Conservation (phyloP, 495 filamentous ascomycete species). For the Achaetomiella virescens region DNA sequence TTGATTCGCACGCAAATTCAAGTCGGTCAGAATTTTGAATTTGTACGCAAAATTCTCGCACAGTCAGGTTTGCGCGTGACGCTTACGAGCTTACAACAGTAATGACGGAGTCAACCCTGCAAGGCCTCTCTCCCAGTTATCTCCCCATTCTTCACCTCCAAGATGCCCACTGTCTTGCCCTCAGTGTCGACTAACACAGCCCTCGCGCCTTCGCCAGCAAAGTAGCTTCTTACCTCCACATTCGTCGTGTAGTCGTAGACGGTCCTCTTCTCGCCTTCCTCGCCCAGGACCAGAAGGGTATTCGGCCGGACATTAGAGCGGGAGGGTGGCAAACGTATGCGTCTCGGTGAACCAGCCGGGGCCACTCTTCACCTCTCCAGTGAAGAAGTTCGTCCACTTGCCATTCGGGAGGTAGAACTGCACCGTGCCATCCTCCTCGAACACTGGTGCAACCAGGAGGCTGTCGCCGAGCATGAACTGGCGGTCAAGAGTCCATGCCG, state of each 20-base stretch:
- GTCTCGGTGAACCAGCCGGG: slow-evolving; percentile 45
- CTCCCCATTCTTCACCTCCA: slow-evolving; percentile 21
- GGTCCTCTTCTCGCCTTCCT: slow-evolving; percentile 37
- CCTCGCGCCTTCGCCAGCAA: slow-evolving; percentile 28
- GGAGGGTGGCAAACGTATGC: slow-evolving; percentile 42
- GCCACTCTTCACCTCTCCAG: slow-evolving; percentile 36
- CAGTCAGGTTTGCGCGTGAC: no score
- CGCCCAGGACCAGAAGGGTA: slow-evolving; percentile 43
- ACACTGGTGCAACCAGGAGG: slow-evolving; percentile 55
- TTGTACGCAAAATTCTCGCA: no score
- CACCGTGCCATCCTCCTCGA: slow-evolving; percentile 52
- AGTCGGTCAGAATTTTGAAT: no score
- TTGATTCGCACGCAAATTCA: no score
- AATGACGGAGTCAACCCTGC: background rate
- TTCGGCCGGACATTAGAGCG: slow-evolving; percentile 46
- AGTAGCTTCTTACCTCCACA: slow-evolving; percentile 39
- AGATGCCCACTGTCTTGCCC: slow-evolving; percentile 27
- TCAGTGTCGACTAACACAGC: slow-evolving; percentile 33
- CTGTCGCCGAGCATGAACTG: slow-evolving; percentile 61
- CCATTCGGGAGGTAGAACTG: slow-evolving; percentile 59
- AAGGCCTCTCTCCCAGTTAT: background rate
- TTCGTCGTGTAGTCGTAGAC: slow-evolving; percentile 46
- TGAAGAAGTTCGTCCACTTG: slow-evolving; percentile 51
- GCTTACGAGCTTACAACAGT: background rate
- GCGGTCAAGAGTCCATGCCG: slow-evolving; percentile 55